Percentiles rank a stretch among this genome's conserved stretches.
phyloP scores from a whole-genome alignment of 169 alveolate species.

The Toxoplasma gondii region DNA sequence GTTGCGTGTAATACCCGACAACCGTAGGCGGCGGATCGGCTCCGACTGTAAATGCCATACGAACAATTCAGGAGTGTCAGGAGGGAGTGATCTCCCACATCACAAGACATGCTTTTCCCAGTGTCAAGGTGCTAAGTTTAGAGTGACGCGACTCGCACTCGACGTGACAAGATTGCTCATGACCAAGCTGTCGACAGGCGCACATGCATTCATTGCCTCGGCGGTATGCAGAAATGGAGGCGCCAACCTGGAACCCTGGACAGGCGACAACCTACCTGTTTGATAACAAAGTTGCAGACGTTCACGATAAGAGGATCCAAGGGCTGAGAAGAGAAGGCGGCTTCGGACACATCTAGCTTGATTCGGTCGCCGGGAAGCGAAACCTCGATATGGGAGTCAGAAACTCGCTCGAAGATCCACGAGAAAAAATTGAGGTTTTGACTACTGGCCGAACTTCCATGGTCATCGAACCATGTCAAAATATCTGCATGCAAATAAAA shows the following conservation, averaged over 20 bases:
- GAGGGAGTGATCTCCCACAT: too few relatives aligned
- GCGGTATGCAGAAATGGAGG: too few relatives aligned
- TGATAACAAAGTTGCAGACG: background rate
- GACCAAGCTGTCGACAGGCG: too few relatives aligned
- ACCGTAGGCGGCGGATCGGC: background rate
- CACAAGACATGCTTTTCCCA: too few relatives aligned
- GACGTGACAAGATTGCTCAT: too few relatives aligned
- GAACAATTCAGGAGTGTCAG: too few relatives aligned
- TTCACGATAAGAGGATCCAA: background rate
- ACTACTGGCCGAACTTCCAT: background rate
- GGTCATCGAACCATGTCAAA: background rate
- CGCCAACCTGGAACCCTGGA: too few relatives aligned
- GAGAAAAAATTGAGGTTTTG: background rate
- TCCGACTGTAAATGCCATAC: background rate
- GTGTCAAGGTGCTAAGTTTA: too few relatives aligned
- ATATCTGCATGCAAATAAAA: background rate
- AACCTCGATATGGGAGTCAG: background rate
- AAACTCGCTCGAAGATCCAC: background rate
- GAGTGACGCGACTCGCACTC: too few relatives aligned
- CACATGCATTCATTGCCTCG: too few relatives aligned
- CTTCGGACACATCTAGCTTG: background rate
- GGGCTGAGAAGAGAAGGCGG: background rate
- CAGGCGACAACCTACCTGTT: background rate
- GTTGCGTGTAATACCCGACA: background rate
- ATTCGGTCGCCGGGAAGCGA: background rate